A percentile compares a stretch with the other conserved stretches of the same genome.
These are phyloP conservation scores for Magnaporthiopsis incrustans DNA, from an alignment of 2,329 filamentous ascomycete genomes.

Conservation along the genomic window DNA sequence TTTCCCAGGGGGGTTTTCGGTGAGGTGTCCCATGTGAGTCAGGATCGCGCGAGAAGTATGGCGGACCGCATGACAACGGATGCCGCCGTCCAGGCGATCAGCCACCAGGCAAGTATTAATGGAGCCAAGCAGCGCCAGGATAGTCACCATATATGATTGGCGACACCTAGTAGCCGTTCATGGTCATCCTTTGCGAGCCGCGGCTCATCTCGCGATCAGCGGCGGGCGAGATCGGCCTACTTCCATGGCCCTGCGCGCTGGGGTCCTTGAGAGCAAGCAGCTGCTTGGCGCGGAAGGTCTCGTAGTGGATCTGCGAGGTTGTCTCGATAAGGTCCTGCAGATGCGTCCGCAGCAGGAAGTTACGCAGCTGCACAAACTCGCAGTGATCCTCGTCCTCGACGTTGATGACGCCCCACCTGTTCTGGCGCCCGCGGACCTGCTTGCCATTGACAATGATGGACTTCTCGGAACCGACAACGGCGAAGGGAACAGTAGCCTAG, in stretches of 20 bases:
- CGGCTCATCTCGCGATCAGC: constrained; percentile 95
- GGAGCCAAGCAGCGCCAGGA: not conserved
- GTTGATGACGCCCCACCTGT: constrained; percentile 99
- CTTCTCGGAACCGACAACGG: constrained; percentile 96
- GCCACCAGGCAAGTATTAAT: not conserved
- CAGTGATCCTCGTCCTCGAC: constrained; percentile 99
- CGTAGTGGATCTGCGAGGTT: constrained; percentile 99
- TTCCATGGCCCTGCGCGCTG: constrained; percentile 74
- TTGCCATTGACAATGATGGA: constrained; percentile 95
- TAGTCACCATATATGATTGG: constrained; percentile 8
- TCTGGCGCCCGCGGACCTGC: constrained; percentile 95
- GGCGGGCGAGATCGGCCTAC: constrained; percentile 89
- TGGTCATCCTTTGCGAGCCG: constrained; percentile 93
- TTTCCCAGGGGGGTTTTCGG: not conserved
- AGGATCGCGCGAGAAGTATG: not conserved
- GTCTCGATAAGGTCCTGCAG: constrained; percentile 98
- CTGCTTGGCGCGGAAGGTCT: constrained; percentile 99
- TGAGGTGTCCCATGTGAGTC: not conserved
- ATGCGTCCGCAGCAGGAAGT: constrained; percentile 97
- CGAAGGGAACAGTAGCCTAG: constrained; percentile 89
- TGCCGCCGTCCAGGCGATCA: not conserved
- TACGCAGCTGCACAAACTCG: constrained; percentile 96
- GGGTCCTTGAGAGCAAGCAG: constrained; percentile 96
- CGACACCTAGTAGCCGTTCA: constrained; percentile 84
- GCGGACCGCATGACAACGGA: not conserved